These are phyloP conservation scores for Tulasnella calospora DNA, from an alignment of 768 basidiomycete species.

Conservation along the genomic window DNA sequence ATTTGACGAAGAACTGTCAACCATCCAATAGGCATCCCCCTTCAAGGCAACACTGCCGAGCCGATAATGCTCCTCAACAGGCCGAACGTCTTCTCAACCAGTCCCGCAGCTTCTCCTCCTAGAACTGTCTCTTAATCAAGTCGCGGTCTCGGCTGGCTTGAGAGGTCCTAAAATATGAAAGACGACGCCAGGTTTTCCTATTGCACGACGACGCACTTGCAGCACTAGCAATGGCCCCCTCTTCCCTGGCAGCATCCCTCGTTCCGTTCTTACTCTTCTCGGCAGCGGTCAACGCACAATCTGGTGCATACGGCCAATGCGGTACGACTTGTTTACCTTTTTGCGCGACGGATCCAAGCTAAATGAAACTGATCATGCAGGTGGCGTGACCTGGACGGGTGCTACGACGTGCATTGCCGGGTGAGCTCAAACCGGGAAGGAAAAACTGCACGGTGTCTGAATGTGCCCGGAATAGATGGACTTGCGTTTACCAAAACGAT, in stretches of 20 bases:
- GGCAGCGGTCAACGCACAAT: not conserved
- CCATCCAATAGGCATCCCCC: not conserved
- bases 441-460: not conserved
- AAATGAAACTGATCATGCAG: constrained; percentile 10
- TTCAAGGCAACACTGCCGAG: not conserved
- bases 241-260: not conserved
- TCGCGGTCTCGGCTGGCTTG: not conserved
- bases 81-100: not conserved
- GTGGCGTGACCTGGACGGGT: constrained; percentile 39
- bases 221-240: not conserved
- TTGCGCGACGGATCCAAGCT: not conserved
- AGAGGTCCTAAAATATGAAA: not conserved
- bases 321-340: not conserved
- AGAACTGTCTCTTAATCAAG: not conserved
- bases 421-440: constrained; percentile 27
- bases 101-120: not conserved
- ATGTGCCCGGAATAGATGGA: not conserved
- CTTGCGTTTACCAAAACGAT: constrained; percentile 13
- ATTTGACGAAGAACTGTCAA: not conserved
- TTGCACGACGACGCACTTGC: not conserved
- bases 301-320: constrained; percentile 3
- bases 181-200: not conserved
- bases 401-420: constrained; percentile 37
- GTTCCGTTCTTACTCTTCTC: not conserved
- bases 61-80: not conserved